Conservation (phyloP, 1,284 basidiomycete genomes). For the Puccinia hordei region DNA sequence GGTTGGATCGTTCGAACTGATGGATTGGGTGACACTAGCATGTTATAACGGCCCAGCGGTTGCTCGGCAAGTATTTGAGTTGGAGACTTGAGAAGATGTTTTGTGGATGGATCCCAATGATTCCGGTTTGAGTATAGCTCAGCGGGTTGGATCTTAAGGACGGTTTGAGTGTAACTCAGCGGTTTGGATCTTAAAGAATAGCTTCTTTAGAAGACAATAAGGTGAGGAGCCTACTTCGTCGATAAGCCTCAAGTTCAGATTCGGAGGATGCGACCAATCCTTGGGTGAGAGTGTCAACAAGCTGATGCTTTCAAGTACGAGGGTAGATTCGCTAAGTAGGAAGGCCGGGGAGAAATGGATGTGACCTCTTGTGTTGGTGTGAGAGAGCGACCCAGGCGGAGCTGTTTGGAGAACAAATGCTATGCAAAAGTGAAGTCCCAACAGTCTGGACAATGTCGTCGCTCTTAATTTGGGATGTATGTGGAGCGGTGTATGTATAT, state of each 20-base stretch:
- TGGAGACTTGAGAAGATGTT: not conserved
- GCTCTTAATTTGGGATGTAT: not conserved
- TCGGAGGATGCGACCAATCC: not conserved
- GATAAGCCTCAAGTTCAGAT: not conserved
- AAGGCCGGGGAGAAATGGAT: not conserved
- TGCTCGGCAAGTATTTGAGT: not conserved
- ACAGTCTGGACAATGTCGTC: not conserved
- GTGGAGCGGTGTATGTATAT: not conserved
- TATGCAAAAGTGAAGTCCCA: not conserved
- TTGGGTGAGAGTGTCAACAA: not conserved
- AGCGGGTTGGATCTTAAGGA: not conserved
- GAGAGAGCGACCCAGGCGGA: not conserved
- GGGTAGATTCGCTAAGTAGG: not conserved
- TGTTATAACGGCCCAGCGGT: not conserved
- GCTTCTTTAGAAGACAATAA: not conserved
- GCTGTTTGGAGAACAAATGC: not conserved
- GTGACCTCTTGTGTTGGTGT: not conserved
- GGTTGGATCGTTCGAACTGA: constrained; percentile 4
- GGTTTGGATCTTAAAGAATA: not conserved
- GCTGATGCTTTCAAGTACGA: not conserved
- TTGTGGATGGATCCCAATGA: not conserved
- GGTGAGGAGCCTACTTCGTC: not conserved
- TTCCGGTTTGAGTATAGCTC: not conserved
- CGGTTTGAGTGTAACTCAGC: too few species aligned
- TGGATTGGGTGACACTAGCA: constrained; percentile 29